Evolutionary conservation across 75 land plant genomes (phyloP).

Genomic region (Cunninghamia lanceolata): DNA sequence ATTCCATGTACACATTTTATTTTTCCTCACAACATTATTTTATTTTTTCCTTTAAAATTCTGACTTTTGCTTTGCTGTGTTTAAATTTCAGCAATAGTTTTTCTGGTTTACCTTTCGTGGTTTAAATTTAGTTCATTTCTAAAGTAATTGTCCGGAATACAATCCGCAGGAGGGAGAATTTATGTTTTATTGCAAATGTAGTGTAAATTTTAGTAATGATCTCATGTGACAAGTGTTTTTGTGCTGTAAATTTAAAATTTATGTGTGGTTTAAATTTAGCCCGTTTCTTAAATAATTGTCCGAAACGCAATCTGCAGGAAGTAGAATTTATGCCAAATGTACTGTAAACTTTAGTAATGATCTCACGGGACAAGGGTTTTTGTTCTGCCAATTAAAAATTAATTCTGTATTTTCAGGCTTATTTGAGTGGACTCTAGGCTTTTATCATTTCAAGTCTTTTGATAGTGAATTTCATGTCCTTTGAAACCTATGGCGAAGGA

Average conservation of each 20-base stretch:
- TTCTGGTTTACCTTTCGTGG: background rate
- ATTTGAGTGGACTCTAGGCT: no score
- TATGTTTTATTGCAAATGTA: background rate
- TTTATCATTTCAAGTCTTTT: background rate
- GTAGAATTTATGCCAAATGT: background rate
- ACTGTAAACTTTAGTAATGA: background rate
- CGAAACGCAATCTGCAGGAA: background rate
- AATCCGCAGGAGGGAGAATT: background rate
- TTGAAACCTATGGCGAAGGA: background rate
- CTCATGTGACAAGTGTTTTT: background rate
- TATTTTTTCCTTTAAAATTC: background rate
- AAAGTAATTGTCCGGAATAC: background rate
- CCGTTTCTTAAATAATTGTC: background rate
- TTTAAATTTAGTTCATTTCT: background rate
- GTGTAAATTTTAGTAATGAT: background rate
- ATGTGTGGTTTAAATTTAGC: background rate
- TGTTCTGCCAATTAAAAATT: no score
- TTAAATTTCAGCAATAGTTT: background rate
- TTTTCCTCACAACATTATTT: background rate
- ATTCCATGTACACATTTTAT: constrained; percentile 48
- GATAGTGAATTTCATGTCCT: background rate
- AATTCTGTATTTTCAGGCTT: background rate
- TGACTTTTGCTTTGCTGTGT: background rate
- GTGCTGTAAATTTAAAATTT: background rate
- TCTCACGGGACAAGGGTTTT: background rate